A percentile compares a stretch with the other conserved stretches of the same genome.
Conservation (phyloP, 192 early-diverging fungal genomes). For the Backusella tuberculispora region DNA sequence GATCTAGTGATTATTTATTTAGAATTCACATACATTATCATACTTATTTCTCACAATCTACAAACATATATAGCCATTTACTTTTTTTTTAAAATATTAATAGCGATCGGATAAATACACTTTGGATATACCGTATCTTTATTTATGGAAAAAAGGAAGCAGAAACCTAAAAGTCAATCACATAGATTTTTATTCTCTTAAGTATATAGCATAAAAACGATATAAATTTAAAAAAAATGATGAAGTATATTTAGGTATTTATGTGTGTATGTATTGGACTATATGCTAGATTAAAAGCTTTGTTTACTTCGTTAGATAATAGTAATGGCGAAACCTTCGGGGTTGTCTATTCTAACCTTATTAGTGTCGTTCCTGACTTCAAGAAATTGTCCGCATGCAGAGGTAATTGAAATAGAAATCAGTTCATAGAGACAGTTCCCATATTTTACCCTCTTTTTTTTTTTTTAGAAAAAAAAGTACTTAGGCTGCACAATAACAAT, state of each 20-base stretch:
- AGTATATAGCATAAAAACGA: background rate
- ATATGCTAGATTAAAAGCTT: no score
- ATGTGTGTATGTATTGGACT: background rate
- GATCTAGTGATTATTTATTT: background rate
- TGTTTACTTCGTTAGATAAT: slow-evolving; percentile 2
- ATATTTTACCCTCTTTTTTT: background rate
- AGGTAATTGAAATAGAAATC: background rate
- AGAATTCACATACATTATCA: background rate
- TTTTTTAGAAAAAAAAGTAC: no score
- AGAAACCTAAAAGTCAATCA: background rate
- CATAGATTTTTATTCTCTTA: background rate
- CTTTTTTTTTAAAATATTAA: background rate
- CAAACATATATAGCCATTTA: background rate
- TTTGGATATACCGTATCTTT: background rate
- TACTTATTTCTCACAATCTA: background rate
- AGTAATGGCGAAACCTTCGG: background rate
- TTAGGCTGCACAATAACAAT: no score
- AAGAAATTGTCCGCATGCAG: background rate
- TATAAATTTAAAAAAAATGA: background rate
- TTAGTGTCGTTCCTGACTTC: background rate
- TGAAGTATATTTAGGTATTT: background rate
- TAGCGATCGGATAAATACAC: background rate
- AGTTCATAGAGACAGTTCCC: background rate
- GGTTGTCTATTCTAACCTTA: background rate
- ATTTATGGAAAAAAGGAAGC: background rate